These are phyloP conservation scores for Kluyveromyces wickerhamii DNA, from an alignment of 805 yeast species.

Conservation along the genomic window DNA sequence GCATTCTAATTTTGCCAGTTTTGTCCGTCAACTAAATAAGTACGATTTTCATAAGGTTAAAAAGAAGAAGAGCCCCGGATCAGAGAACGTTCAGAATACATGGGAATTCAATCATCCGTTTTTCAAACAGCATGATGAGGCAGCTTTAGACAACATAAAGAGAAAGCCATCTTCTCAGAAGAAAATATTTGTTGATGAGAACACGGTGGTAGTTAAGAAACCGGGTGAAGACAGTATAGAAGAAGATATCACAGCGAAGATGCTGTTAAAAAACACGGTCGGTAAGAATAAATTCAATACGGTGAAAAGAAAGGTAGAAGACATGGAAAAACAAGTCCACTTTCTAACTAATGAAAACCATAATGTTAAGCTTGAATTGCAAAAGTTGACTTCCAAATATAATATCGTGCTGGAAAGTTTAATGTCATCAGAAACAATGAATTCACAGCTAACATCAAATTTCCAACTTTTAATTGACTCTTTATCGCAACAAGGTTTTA, in stretches of 20 bases:
- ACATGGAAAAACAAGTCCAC: conserved; percentile 24
- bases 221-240: conserved; percentile 23
- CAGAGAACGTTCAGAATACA: conserved; percentile 46
- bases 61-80: conserved; percentile 33
- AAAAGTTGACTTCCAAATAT: conserved; percentile 46
- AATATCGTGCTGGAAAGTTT: conserved; percentile 57
- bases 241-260: conserved; percentile 13
- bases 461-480: conserved; percentile 43
- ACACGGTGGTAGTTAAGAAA: conserved; percentile 22
- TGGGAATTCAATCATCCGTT: conserved; percentile 96
- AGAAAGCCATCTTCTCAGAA: conserved; percentile 64
- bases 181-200: conserved; percentile 29
- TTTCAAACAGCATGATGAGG: conserved; percentile 66
- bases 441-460: conserved; percentile 49
- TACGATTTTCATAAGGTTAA: conserved; percentile 97
- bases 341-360: conserved; percentile 18
- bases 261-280: conserved; percentile 19
- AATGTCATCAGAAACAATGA: conserved; percentile 45
- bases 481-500: conserved; percentile 51
- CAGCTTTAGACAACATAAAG: conserved; percentile 79
- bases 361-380: conserved; percentile 30
- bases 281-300: conserved; percentile 20
- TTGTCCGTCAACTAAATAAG: conserved; percentile 91
- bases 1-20: conserved; percentile 89
- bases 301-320: conserved; percentile 30